phyloP scores from a whole-genome alignment of 371 early-diverging fungal species.

The Rhizopus arrhizus region DNA sequence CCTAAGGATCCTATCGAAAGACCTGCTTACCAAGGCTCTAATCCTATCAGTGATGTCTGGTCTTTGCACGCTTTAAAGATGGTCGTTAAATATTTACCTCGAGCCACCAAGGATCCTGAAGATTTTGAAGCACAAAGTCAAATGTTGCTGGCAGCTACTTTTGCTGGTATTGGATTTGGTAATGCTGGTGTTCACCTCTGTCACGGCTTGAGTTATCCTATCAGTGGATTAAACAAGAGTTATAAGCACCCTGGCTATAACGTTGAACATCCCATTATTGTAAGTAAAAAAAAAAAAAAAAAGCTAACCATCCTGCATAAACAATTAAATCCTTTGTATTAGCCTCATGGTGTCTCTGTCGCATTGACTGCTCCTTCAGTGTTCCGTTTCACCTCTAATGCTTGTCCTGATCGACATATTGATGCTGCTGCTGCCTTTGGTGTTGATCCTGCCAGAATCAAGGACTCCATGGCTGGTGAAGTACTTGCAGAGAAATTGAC shows the following conservation, averaged over 20 bases:
- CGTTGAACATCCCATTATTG: constrained; percentile 75
- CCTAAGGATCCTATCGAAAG: constrained; percentile 82
- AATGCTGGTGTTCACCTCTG: constrained; percentile 87
- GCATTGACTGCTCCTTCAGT: constrained; percentile 89
- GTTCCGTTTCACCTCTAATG: constrained; percentile 79
- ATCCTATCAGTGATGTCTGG: constrained; percentile 93
- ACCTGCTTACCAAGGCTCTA: constrained; percentile 91
- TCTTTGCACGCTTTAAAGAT: constrained; percentile 80
- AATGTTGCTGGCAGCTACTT: constrained; percentile 90
- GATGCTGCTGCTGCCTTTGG: constrained; percentile 83
- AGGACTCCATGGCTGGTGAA: constrained; percentile 75
- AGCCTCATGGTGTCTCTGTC: constrained; percentile 80
- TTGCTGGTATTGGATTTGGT: constrained; percentile 93
- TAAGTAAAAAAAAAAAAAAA: constrained; percentile 26
- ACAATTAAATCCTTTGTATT: constrained; percentile 12
- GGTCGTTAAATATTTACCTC: constrained; percentile 80
- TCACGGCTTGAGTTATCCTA: constrained; percentile 73
- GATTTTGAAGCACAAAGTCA: constrained; percentile 79
- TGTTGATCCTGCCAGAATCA: constrained; percentile 68
- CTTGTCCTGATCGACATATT: constrained; percentile 85
- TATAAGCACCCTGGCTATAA: constrained; percentile 86
- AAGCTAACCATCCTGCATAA: neutral
- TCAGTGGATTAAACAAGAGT: constrained; percentile 80
- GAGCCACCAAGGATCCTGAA: constrained; percentile 70
- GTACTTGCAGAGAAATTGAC: constrained; percentile 78